Evolutionary conservation across 2,329 filamentous ascomycete genomes (phyloP), one percentile per base, ranked within the genome.

Genomic region (Alternaria conjuncta): DNA sequence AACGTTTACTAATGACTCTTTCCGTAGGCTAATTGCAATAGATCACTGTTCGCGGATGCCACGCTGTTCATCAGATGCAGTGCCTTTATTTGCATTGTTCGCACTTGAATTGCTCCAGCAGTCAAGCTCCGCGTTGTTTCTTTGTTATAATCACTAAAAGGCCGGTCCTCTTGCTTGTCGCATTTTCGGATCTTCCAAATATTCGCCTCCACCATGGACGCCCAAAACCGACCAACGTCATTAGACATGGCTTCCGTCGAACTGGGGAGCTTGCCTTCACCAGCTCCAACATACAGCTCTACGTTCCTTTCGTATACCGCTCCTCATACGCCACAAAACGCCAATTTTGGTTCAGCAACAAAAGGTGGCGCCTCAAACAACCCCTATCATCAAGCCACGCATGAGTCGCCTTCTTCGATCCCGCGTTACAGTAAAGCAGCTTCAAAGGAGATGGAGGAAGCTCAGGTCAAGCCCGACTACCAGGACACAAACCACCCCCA

Each of bases 241-340:
- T 57, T 63, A 26, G 64, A 73, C 57, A 70, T 73, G 18, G 49
- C 64, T 28, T 67, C 63, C 9, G 56, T 63, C 25, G 59, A 67
- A 13, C 44, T 50, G 47, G 60, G 60, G n/a, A 23, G 55, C 25
- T 30, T 58, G n/a, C 50, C 25, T 8, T 74, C 71, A 8, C 72
- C 73, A 32, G 66, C 71, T 30, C 73, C 73, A 46, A 64, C 68
- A n/a, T 75, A 75, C 60, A 64, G 55, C 11, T 71, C 70, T 12
- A 67, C 67, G 21, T 66, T 69, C 43, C 26, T 64, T 43, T 47
- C 46, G 11, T 36, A 60, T 55, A 20, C 26, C 20, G 36, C 36
- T 57, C 32, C 20, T 32, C 21, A 32, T 41, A 55, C 41, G 44
- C 51, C 53, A 36, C 58, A 51, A 32, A 41, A 55, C 61, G 28